Evolutionary conservation across 768 basidiomycete species (phyloP).

Genomic region (Tricholoma terreum): DNA sequence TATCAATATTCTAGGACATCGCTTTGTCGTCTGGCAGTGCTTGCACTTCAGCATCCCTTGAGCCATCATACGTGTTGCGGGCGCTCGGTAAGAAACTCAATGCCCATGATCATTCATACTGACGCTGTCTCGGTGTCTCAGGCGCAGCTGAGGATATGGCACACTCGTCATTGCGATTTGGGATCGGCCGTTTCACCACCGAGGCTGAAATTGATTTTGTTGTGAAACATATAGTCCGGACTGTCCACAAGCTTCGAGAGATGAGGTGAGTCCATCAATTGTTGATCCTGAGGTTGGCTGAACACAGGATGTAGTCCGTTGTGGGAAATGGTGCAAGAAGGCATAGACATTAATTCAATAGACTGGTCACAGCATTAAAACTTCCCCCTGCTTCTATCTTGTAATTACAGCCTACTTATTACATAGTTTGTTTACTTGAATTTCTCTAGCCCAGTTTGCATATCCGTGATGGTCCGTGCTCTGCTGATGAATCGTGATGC

Average conservation of each 20-base stretch:
- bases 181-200: conserved; percentile 96
- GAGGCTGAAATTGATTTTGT: conserved; percentile 97
- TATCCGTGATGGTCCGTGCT: conserved; percentile 41
- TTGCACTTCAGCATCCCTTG: conserved; percentile 96
- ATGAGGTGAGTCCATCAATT: conserved; percentile 63
- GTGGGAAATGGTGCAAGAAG: conserved; percentile 99
- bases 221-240: conserved; percentile 77
- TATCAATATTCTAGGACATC: conserved; percentile 61
- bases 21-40: conserved; percentile 98
- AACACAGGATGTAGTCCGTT: conserved; percentile 57
- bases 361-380: conserved; percentile 89
- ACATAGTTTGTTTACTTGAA: background rate
- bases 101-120: background rate
- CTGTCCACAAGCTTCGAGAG: conserved; percentile 86
- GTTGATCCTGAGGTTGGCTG: conserved; percentile 7
- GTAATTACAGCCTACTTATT: conserved; percentile 12
- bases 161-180: conserved; percentile 95
- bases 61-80: conserved; percentile 96
- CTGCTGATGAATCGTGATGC: conserved; percentile 26
- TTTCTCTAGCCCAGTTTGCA: background rate
- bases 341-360: conserved; percentile 92
- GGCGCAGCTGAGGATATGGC: conserved; percentile 99
- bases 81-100: conserved; percentile 64
- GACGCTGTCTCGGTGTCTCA: conserved; percentile 20
- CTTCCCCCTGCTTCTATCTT: conserved; percentile 8